Evolutionary conservation across 768 basidiomycete genomes (phyloP), one percentile per base, ranked within the genome.

Genomic region (Paxillus ammoniavirescens): DNA sequence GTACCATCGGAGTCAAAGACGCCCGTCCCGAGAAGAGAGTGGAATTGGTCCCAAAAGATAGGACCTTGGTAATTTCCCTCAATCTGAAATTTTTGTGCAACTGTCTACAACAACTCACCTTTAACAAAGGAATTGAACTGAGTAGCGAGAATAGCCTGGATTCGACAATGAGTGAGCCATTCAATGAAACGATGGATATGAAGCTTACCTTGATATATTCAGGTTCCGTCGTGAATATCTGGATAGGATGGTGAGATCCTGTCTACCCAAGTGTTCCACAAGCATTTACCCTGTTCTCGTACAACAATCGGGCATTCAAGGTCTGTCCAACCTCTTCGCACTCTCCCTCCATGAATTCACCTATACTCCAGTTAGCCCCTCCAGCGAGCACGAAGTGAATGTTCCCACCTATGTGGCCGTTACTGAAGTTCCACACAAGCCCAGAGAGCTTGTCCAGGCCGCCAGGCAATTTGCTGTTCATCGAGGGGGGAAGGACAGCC

Each of bases 341-440:
- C 48, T 68, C 57, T n/a, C 28, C 3, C 4, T 8, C 31, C 1
- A 49, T 0, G 5, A 42, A 53, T 17, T 65, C 66, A 37, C 40
- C 66, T 69, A 37, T 1, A 15, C 18, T 9, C 13, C 0, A 12
- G 26, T 62, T 42, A 53, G 18, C 41, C 37, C 26, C 7, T 15
- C 18, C 36, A 5, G n/a, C 6, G 18, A 56, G 14, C 4, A 38
- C 21, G 18, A 17, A 1, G 10, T 2, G 14, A 28, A 33, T 14
- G 21, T 2, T 53, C 75, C 7, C 54, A 77, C 83, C 80, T 17
- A 74, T 73, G 64, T 84, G 83, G 1, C 82, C 83, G 38, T 61
- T 60, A 3, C 67, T 65, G 49, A 73, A 75, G 31, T 74, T 72
- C 47, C 69, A 57, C 48, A 73, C 65, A 69, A 80, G 63, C 13